A percentile compares a stretch with the other conserved stretches of the same genome.
These are phyloP conservation scores for Prunus mira DNA, from an alignment of 306 rosid species.

Conservation along the genomic window DNA sequence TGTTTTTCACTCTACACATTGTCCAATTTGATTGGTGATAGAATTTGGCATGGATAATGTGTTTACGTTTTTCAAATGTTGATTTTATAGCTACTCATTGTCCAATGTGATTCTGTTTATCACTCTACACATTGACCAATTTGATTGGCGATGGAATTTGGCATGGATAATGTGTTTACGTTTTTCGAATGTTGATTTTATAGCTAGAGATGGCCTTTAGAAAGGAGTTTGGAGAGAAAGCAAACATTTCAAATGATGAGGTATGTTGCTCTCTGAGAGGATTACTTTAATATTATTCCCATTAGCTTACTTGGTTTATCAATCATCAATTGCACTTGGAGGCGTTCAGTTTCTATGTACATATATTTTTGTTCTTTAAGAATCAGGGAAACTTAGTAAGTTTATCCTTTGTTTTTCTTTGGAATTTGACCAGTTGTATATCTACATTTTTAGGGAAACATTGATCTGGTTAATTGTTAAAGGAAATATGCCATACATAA, in stretches of 20 bases:
- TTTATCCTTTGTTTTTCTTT: too few relatives aligned
- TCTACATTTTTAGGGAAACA: too few relatives aligned
- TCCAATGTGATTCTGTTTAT: neutral
- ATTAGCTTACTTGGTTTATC: neutral
- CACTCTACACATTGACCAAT: neutral
- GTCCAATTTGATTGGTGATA: neutral
- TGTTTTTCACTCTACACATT: neutral
- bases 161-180: slow-evolving; percentile 11
- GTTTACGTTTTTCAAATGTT: neutral
- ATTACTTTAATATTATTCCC: neutral
- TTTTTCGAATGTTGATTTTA: slow-evolving; percentile 27
- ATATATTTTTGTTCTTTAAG: neutral
- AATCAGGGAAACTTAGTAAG: neutral
- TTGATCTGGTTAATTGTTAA: too few relatives aligned
- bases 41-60: neutral
- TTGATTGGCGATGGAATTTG: slow-evolving; percentile 1
- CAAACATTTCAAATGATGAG: slow-evolving; percentile 51
- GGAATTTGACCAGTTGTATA: too few relatives aligned
- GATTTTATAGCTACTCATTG: neutral
- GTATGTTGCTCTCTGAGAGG: slow-evolving; percentile 37
- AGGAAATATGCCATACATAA: neutral
- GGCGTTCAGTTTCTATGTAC: neutral
- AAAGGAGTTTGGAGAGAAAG: slow-evolving; percentile 61
- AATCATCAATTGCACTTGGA: neutral
- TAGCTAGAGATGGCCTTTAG: slow-evolving; percentile 84